phyloP scores from a whole-genome alignment of 1,139 yeast genomes.

The Meyerozyma athensensis region DNA sequence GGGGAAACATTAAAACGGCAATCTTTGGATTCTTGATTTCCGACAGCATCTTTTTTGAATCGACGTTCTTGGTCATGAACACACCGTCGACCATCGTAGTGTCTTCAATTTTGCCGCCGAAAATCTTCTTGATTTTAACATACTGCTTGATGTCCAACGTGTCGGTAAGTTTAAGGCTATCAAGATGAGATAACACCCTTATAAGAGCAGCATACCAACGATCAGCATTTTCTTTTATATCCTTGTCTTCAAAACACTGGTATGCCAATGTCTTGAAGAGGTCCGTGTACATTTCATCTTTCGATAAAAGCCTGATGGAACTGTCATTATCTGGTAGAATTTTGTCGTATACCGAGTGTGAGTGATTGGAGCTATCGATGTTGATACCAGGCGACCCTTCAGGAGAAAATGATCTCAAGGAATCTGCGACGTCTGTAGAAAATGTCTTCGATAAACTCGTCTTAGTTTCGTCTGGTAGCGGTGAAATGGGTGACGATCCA shows the following conservation, averaged over 20 bases:
- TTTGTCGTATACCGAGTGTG: background rate
- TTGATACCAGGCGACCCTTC: background rate
- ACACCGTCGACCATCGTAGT: constrained; percentile 71
- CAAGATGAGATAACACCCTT: constrained; percentile 22
- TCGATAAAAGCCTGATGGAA: constrained; percentile 1
- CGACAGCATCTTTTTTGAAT: constrained; percentile 76
- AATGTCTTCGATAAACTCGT: background rate
- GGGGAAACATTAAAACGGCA: constrained; percentile 79
- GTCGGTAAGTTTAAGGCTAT: constrained; percentile 47
- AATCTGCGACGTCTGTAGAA: background rate
- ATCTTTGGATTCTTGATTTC: constrained; percentile 64
- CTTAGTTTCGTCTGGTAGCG: background rate
- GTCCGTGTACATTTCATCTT: constrained; percentile 19
- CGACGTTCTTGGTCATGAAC: constrained; percentile 79
- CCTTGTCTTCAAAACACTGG: constrained; percentile 65
- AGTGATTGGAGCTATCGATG: background rate
- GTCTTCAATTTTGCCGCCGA: constrained; percentile 65
- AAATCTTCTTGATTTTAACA: constrained; percentile 76
- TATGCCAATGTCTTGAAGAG: constrained; percentile 37
- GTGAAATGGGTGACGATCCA: constrained; percentile 11
- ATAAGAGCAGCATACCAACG: constrained; percentile 34
- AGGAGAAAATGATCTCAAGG: background rate
- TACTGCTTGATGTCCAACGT: constrained; percentile 83
- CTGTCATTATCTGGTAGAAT: background rate
- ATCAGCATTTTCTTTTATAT: constrained; percentile 35